Evolutionary conservation across 2,329 filamentous ascomycete genomes (phyloP).

Genomic region (Diatrype stigma): DNA sequence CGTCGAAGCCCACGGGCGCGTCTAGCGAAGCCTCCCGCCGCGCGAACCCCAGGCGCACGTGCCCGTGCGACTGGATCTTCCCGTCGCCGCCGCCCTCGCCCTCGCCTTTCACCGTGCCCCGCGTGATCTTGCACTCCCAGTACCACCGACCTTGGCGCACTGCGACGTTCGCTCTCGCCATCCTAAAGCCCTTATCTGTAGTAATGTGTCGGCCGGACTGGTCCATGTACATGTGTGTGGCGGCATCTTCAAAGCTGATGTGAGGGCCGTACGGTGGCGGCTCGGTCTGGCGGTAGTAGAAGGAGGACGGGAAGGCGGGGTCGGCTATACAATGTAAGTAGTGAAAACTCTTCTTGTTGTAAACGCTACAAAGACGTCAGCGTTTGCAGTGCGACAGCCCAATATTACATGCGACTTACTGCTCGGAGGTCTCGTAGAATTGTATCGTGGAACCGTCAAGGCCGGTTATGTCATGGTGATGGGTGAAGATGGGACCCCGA

Average conservation of each 20-base stretch:
- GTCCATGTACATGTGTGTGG: conserved; percentile 80
- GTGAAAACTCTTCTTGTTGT: conserved; percentile 71
- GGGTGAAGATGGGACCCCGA: conserved; percentile 52
- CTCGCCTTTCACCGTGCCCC: conserved; percentile 58
- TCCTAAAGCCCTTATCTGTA: conserved; percentile 89
- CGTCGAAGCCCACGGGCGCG: conserved; percentile 80
- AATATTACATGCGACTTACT: conserved; percentile 41
- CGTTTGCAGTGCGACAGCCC: neutral
- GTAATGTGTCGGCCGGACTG: conserved; percentile 72
- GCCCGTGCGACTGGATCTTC: conserved; percentile 49
- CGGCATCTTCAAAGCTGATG: conserved; percentile 89
- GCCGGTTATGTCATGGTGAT: conserved; percentile 48
- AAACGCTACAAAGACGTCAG: conserved; percentile 39
- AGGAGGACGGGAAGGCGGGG: conserved; percentile 76
- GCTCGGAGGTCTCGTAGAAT: conserved; percentile 61
- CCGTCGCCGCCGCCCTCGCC: conserved; percentile 35
- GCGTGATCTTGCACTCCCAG: conserved; percentile 87
- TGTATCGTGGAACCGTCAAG: conserved; percentile 48
- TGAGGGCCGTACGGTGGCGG: conserved; percentile 77
- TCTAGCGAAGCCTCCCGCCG: conserved; percentile 77
- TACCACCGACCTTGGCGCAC: conserved; percentile 87
- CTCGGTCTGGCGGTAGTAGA: conserved; percentile 88
- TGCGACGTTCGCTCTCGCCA: conserved; percentile 84
- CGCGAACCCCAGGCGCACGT: conserved; percentile 83
- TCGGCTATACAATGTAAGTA: conserved; percentile 91